Conservation (phyloP, 225 moss, liverwort and hornwort genomes). For the Polytrichum formosum region DNA sequence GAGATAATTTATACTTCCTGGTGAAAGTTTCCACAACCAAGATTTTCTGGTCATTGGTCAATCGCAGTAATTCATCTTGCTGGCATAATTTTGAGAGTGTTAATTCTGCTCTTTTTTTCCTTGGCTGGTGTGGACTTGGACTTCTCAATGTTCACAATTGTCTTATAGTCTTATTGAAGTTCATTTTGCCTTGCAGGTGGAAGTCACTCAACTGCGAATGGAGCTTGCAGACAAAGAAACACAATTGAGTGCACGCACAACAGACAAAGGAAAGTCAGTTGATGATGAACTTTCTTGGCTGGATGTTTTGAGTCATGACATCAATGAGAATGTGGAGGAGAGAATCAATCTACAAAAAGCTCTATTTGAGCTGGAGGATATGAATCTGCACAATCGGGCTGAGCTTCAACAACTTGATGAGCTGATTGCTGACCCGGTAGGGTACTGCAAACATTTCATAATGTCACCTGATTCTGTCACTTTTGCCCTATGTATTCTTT, state of each 20-base stretch:
- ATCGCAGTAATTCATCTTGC: no score
- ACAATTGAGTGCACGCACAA: conserved; percentile 64
- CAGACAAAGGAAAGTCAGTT: conserved; percentile 54
- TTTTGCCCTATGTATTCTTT: background rate
- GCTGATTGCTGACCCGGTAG: conserved; percentile 58
- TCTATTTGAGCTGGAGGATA: conserved; percentile 85
- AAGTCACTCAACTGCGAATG: conserved; percentile 73
- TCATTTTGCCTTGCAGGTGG: conserved; percentile 41
- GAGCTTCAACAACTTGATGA: conserved; percentile 85
- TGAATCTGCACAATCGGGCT: conserved; percentile 71
- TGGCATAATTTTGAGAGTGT: no score
- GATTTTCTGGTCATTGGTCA: no score
- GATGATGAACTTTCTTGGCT: conserved; percentile 87
- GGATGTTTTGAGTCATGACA: conserved; percentile 79
- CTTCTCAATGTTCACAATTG: no score
- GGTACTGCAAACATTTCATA: conserved; percentile 1
- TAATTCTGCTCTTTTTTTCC: no score
- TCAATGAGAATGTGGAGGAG: conserved; percentile 87
- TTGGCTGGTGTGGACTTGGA: no score
- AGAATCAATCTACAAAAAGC: conserved; percentile 89
- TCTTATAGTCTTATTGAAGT: no score
- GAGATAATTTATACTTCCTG: no score
- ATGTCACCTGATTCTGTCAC: background rate
- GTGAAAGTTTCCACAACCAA: no score
- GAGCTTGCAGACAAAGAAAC: conserved; percentile 82